Percentiles rank a stretch among this genome's conserved stretches.
Conservation (phyloP, 345 rosid species). For the Citrus inodora region DNA sequence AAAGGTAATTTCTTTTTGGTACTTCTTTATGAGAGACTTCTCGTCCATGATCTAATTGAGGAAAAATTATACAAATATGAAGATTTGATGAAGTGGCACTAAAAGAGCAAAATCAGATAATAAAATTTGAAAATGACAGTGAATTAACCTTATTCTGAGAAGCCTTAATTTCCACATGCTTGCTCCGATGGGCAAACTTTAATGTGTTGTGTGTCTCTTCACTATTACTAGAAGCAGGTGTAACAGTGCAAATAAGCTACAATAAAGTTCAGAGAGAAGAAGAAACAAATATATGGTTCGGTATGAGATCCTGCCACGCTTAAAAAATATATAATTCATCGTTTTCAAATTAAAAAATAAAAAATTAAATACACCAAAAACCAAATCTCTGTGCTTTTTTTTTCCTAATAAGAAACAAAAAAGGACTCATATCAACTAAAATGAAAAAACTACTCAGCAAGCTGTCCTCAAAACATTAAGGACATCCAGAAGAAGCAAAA, state of each 20-base stretch:
- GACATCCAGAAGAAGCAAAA: not conserved
- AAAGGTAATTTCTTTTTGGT: slow-evolving; percentile 62
- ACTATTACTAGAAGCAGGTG: slow-evolving; percentile 65
- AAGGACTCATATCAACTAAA: not conserved
- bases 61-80: not conserved
- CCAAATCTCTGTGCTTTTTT: not conserved
- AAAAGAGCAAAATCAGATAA: not conserved
- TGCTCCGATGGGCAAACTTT: slow-evolving; percentile 74
- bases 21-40: slow-evolving; percentile 73
- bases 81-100: slow-evolving; percentile 5
- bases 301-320: not conserved
- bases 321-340: not conserved
- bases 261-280: slow-evolving; percentile 18
- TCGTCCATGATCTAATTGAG: slow-evolving; percentile 62
- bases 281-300: slow-evolving; percentile 4
- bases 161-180: slow-evolving; percentile 61
- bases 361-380: no score
- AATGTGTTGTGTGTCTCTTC: slow-evolving; percentile 77
- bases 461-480: not conserved
- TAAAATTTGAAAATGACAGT: not conserved
- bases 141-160: slow-evolving; percentile 59
- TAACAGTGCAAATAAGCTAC: slow-evolving; percentile 71
- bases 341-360: no score
- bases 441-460: not conserved
- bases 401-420: no score